Evolutionary conservation across 2,329 filamentous ascomycete species (phyloP).

Genomic region (Calonectria pteridis): DNA sequence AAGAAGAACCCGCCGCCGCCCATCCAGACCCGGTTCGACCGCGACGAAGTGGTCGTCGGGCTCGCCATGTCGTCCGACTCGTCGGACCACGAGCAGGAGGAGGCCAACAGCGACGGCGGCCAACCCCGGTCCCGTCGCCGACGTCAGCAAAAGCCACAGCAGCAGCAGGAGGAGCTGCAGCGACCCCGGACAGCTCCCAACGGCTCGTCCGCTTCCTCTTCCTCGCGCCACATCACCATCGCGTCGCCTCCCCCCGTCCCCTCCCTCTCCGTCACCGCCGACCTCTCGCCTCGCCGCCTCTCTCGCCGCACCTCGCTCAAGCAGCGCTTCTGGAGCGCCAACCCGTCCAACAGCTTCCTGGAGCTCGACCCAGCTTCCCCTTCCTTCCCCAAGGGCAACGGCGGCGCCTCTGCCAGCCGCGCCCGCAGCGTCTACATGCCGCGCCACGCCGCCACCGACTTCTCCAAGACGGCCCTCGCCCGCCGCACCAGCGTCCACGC

Average conservation of each 20-base stretch:
- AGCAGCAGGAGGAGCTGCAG: not conserved
- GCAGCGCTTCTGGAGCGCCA: conserved; percentile 39
- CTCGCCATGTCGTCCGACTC: not conserved
- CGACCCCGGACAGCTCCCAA: conserved; percentile 6
- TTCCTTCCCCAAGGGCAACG: not conserved
- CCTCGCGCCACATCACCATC: conserved; percentile 1
- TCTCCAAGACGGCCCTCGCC: conserved; percentile 39
- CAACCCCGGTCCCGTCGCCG: not conserved
- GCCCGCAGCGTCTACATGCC: conserved; percentile 43
- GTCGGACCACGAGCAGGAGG: not conserved
- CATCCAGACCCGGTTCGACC: not conserved
- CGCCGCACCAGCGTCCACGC: conserved; percentile 35
- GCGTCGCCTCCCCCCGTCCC: not conserved
- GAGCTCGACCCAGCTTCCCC: not conserved
- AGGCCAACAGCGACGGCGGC: not conserved
- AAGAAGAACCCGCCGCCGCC: not conserved
- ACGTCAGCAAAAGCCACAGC: not conserved
- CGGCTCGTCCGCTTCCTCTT: not conserved
- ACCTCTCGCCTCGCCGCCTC: conserved; percentile 19
- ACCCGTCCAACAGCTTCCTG: conserved; percentile 37
- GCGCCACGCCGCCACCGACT: conserved; percentile 48
- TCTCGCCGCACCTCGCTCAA: conserved; percentile 33
- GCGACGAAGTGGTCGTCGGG: not conserved
- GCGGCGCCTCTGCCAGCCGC: conserved; percentile 4
- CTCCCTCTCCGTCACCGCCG: not conserved